Percentiles rank a stretch among this genome's conserved stretches.
Evolutionary conservation across 179 eudicot genomes (phyloP).

Genomic region (Pouteria campechiana): DNA sequence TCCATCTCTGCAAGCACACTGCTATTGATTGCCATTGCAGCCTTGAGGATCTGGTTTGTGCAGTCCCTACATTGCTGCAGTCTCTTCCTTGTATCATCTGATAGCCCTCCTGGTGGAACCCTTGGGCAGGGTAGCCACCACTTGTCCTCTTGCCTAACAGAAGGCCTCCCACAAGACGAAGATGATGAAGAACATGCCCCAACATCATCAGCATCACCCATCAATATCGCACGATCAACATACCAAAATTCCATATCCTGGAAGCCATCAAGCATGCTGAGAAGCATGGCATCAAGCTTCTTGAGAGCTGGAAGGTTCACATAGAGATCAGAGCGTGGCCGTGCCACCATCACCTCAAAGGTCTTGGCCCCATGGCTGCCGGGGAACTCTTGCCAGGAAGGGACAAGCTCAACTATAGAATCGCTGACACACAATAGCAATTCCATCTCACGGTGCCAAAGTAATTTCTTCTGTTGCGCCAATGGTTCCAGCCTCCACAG

Average conservation of each 20-base stretch:
- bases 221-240: conserved; percentile 22
- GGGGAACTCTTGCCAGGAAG: conserved; percentile 14
- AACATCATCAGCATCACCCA: conserved; percentile 14
- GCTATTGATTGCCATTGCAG: conserved; percentile 35
- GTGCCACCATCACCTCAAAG: conserved; percentile 18
- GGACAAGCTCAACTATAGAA: conserved; percentile 18
- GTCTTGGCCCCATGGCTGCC: conserved; percentile 16
- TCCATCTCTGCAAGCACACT: conserved; percentile 19
- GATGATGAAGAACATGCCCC: conserved; percentile 3
- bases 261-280: conserved; percentile 15
- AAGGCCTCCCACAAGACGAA: conserved; percentile 16
- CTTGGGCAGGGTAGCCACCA: conserved; percentile 44
- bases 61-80: conserved; percentile 28
- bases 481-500: conserved; percentile 17
- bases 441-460: conserved; percentile 19
- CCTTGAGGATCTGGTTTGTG: conserved; percentile 33
- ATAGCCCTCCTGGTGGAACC: conserved; percentile 25
- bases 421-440: conserved; percentile 17
- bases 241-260: conserved; percentile 24
- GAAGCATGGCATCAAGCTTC: conserved; percentile 16
- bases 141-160: conserved; percentile 25
- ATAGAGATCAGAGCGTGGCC: conserved; percentile 13
- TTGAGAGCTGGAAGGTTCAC: conserved; percentile 19
- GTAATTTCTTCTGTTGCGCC: conserved; percentile 12
- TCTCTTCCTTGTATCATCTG: conserved; percentile 22